A percentile compares a stretch with the other conserved stretches of the same genome.
phyloP scores from a whole-genome alignment of 306 rosid species.

The Biancaea sappan region DNA sequence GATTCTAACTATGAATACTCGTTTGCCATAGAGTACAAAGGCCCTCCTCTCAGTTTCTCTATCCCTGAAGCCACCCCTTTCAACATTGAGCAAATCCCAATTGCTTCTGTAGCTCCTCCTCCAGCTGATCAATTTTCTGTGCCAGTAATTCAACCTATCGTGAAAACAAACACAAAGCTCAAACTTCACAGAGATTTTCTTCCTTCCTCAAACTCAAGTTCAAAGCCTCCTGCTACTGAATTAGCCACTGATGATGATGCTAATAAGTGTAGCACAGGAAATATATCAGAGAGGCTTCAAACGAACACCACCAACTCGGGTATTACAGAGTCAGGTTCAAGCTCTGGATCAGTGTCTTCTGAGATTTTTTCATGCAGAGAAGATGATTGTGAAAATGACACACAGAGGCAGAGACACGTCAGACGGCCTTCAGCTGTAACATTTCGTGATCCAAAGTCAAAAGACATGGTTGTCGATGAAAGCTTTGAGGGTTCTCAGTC shows the following conservation, averaged over 20 bases:
- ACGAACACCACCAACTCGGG: slow-evolving; percentile 44
- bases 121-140: slow-evolving; percentile 38
- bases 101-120: slow-evolving; percentile 58
- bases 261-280: not conserved
- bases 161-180: slow-evolving; percentile 23
- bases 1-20: slow-evolving; percentile 61
- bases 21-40: slow-evolving; percentile 64
- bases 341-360: slow-evolving; percentile 49
- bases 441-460: slow-evolving; percentile 53
- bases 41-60: slow-evolving; percentile 58
- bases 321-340: slow-evolving; percentile 51
- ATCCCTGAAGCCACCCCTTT: slow-evolving; percentile 68
- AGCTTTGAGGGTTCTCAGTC: slow-evolving; percentile 39
- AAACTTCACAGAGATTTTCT: slow-evolving; percentile 12
- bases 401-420: slow-evolving; percentile 38
- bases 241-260: slow-evolving; percentile 7
- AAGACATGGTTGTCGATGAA: slow-evolving; percentile 25
- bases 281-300: slow-evolving; percentile 18
- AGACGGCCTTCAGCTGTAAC: slow-evolving; percentile 65
- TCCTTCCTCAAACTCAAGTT: slow-evolving; percentile 18
- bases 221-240: not conserved
- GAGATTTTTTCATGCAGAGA: slow-evolving; percentile 56
- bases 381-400: slow-evolving; percentile 29
- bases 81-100: slow-evolving; percentile 58
- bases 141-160: slow-evolving; percentile 73